Evolutionary conservation across 192 early-diverging fungal species (phyloP), one percentile per base, ranked within the genome.

Genomic region (Spinellus fusiger): DNA sequence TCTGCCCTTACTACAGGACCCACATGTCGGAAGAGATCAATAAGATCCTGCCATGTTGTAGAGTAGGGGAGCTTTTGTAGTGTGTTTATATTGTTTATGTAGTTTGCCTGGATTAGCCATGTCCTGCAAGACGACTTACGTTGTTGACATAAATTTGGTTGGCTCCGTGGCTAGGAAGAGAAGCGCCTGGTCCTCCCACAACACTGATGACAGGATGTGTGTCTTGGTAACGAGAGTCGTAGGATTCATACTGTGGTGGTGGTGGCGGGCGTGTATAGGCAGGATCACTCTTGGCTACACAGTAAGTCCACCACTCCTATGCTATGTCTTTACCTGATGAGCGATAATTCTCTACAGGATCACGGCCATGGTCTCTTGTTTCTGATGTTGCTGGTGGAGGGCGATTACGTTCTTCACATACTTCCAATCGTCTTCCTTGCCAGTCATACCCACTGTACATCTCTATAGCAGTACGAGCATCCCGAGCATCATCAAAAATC

Each of bases 391-490:
- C 27, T 26, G 57, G 28, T 49, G 57, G 31, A 31, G 18, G 57
- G 8, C 51, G 25, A 31, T 53, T 53, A 13, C 28, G 40, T 44
- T 44, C 40, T 18, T 92, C 88, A 44, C 89, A 77, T 62, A 93
- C 92, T 86, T 89, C 86, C 63, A 93, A 71, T 55, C 77, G 72
- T 59, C 84, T 59, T 49, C 87, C 86, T 63, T 86, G 77, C 89
- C 84, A 88, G 51, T 91, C 88, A 70, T 82, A 87, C 51, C 86
- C 80, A 71, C 90, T 80, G 69, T 88, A 92, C 77, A 86, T 86
- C 13, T 83, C 91, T 92, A 74, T 89, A 29, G 91, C 90, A 53
- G 79, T 74, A 28, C 73, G 62, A 15, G 86, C 90, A 54, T 90
- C 86, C 40, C 58, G 59, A 9, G 80, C 32, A 38, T 76, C 79